Conservation (phyloP, 1,139 yeast genomes). For the Saccharomyces hybrid region DNA sequence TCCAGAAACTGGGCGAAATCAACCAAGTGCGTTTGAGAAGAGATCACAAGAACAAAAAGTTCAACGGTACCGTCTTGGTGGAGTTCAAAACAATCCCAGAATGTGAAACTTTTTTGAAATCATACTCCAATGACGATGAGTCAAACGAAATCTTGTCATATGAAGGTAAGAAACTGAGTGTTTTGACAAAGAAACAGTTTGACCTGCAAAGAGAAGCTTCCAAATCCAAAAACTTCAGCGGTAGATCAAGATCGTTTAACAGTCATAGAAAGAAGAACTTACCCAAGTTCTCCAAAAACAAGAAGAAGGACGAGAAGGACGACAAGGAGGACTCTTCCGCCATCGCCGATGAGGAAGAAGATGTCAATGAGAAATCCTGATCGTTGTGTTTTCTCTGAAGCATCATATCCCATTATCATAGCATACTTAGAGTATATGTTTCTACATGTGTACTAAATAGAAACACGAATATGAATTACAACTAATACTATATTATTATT, state of each 20-base stretch:
- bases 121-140: constrained; percentile 23
- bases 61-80: constrained; percentile 79
- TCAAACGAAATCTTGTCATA: constrained; percentile 21
- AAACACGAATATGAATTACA: constrained; percentile 25
- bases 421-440: constrained; percentile 41
- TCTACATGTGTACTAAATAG: constrained; percentile 29
- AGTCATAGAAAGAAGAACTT: constrained; percentile 31
- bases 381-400: background rate
- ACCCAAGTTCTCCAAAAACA: constrained; percentile 20
- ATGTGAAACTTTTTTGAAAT: constrained; percentile 57
- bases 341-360: constrained; percentile 6
- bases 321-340: constrained; percentile 11
- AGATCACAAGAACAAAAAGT: constrained; percentile 46
- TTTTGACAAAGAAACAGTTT: constrained; percentile 30
- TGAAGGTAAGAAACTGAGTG: constrained; percentile 26
- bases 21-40: constrained; percentile 68
- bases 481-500: background rate
- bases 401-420: background rate
- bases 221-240: constrained; percentile 31
- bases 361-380: background rate
- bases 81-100: constrained; percentile 73
- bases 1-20: constrained; percentile 39
- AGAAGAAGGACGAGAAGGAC: constrained; percentile 8
- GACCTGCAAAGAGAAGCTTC: constrained; percentile 32
- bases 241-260: constrained; percentile 32